Evolutionary conservation across 2,329 filamentous ascomycete species (phyloP).

Genomic region (Fusarium irregulare): DNA sequence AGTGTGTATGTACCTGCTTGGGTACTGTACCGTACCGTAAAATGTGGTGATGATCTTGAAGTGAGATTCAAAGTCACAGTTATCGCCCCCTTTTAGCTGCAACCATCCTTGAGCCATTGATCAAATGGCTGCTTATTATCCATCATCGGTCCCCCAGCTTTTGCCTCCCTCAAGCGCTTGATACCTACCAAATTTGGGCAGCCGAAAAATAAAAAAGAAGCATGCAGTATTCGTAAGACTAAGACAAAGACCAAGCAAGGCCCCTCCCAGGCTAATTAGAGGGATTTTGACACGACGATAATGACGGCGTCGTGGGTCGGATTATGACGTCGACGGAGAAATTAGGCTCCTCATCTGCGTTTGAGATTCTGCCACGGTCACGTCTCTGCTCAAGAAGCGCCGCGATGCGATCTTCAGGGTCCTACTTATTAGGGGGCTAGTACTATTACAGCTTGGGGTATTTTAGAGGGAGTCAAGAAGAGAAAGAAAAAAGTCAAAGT

Average conservation of each 20-base stretch:
- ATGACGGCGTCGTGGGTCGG: conserved; percentile 31
- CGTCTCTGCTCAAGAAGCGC: conserved; percentile 26
- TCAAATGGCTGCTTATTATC: conserved; percentile 11
- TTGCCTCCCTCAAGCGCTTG: conserved; percentile 14
- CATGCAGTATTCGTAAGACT: conserved; percentile 14
- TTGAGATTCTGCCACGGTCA: conserved; percentile 31
- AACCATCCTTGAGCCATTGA: conserved; percentile 7
- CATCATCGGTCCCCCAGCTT: background rate
- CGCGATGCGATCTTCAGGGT: conserved; percentile 45
- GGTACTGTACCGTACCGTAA: background rate
- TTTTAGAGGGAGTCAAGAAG: background rate
- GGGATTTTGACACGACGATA: conserved; percentile 27
- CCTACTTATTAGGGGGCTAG: conserved; percentile 38
- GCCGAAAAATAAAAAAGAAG: background rate
- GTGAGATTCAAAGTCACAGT: background rate
- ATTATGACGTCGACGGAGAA: conserved; percentile 42
- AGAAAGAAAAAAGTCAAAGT: background rate
- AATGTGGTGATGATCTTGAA: background rate
- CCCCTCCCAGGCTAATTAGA: conserved; percentile 25
- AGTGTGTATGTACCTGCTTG: background rate
- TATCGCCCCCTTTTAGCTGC: conserved; percentile 23
- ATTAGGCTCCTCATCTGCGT: conserved; percentile 27
- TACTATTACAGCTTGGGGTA: conserved; percentile 22
- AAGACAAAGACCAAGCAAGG: background rate
- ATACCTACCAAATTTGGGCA: background rate